These are phyloP conservation scores for Lyophyllum atratum DNA, from an alignment of 768 basidiomycete species.

Conservation along the genomic window DNA sequence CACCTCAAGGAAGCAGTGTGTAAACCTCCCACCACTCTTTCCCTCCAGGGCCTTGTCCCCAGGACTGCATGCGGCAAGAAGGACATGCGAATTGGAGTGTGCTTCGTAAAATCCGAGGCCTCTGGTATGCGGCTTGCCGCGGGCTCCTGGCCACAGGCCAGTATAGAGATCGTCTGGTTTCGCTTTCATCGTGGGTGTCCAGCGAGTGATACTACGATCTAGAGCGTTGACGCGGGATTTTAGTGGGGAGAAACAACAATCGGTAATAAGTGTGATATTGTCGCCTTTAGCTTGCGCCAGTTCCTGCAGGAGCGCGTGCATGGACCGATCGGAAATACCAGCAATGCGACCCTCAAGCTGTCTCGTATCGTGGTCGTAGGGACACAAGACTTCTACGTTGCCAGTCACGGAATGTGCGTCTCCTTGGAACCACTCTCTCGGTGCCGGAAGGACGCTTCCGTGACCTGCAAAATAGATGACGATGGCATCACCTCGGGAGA, in stretches of 20 bases:
- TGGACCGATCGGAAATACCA: constrained; percentile 69
- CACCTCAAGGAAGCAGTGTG: constrained; percentile 51
- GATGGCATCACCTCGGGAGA: constrained; percentile 64
- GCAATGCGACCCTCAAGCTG: constrained; percentile 46
- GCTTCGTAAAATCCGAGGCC: constrained; percentile 47
- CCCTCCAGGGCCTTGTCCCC: constrained; percentile 60
- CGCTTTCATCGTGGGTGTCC: constrained; percentile 60
- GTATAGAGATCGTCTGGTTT: constrained; percentile 53
- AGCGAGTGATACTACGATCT: constrained; percentile 53
- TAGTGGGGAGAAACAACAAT: constrained; percentile 59
- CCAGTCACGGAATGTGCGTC: constrained; percentile 19
- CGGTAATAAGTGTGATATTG: constrained; percentile 69
- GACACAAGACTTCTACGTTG: constrained; percentile 60
- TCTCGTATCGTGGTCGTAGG: constrained; percentile 65
- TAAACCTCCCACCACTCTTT: constrained; percentile 66
- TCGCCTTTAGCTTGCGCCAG: constrained; percentile 60
- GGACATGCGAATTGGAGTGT: constrained; percentile 43
- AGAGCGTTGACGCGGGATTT: constrained; percentile 39
- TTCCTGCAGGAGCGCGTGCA: constrained; percentile 61
- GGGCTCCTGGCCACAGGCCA: constrained; percentile 55
- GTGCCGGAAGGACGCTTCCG: constrained; percentile 59
- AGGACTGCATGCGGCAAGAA: constrained; percentile 58
- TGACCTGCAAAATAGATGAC: constrained; percentile 77
- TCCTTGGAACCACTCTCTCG: constrained; percentile 53
- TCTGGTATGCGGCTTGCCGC: constrained; percentile 35